Evolutionary conservation across 2,329 filamentous ascomycete species (phyloP), one percentile per base, ranked within the genome.

Genomic region (Orbilia oligospora): DNA sequence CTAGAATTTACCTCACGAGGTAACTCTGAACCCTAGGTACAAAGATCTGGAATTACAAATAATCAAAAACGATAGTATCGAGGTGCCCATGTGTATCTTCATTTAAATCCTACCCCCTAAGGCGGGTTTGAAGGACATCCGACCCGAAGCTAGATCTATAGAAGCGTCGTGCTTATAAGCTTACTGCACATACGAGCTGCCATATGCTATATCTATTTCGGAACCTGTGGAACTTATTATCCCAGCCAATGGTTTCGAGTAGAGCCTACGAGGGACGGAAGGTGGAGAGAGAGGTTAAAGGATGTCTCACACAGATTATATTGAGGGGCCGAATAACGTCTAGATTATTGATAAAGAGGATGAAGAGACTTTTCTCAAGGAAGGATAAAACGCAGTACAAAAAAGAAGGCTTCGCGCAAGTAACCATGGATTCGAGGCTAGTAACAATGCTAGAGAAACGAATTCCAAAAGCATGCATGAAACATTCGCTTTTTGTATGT

Each of bases 401-500:
- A 20, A 46, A 20, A 6, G 22, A 51, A 51, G 22, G 12, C 46
- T 49, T 49, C n/a, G 18, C 46, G 6, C 46, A 49, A 10, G 18
- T 49, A 41, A 41, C 38, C 9, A 41, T n/a, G 38, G 38, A 41
- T 41, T 41, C 38, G 38, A 41, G 9, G 14, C 38, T 16, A 41
- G 38, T 49, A n/a, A 22, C 20, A 27, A 33, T n/a, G 51, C 24
- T 9, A 55, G 10, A 53, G 33, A 41, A 58, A 58, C 53, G 44
- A 38, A 58, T 4, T 20, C 27, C n/a, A 30, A 33, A 33, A 22
- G 30, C 53, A 38, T 38, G 53, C 30, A 58, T 58, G 53, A 33
- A 20, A 58, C 33, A 36, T 33, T 18, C 51, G 27, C 51, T 33
- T 55, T 51, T n/a, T 55, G 51, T 55, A 33, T 55, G 51, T 9